Percentiles rank a stretch among this genome's conserved stretches.
These are phyloP conservation scores for Biscogniauxia marginata DNA, from an alignment of 2,329 filamentous ascomycete species.

Conservation along the genomic window DNA sequence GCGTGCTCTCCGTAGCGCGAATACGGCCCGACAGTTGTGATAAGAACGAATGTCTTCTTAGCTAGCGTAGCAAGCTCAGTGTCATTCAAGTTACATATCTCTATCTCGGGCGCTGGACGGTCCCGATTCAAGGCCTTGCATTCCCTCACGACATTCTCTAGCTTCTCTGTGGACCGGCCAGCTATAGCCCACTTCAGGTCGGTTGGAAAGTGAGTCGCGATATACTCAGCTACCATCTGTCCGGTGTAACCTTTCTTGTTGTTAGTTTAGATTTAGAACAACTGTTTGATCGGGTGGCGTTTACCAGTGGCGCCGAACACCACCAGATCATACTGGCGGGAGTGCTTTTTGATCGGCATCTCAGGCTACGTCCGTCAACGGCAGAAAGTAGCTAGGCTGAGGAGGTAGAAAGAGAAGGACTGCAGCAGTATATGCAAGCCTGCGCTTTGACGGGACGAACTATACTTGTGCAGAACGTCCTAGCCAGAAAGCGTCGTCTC, in stretches of 20 bases:
- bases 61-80: constrained; percentile 47
- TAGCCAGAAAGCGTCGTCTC: no score
- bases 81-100: constrained; percentile 49
- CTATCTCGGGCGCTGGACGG: constrained; percentile 52
- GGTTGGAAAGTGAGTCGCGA: constrained; percentile 30
- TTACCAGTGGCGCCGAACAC: constrained; percentile 58
- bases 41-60: constrained; percentile 55
- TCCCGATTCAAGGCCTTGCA: constrained; percentile 67
- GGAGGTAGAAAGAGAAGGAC: no score
- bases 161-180: constrained; percentile 45
- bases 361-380: constrained; percentile 3
- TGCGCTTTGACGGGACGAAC: constrained; percentile 2
- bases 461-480: not conserved
- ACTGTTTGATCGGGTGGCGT: not conserved
- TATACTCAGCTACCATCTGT: constrained; percentile 31
- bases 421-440: not conserved
- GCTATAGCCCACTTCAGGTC: constrained; percentile 33
- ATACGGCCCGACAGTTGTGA: constrained; percentile 62
- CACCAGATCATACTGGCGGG: constrained; percentile 56
- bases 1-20: constrained; percentile 54
- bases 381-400: not conserved
- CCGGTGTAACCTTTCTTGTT: constrained; percentile 31
- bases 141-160: constrained; percentile 66
- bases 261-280: constrained; percentile 2
- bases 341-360: constrained; percentile 51